Base-by-base conservation (phyloP, 2,329 filamentous ascomycete genomes). In the Trichoderma cornu-damae region DNA sequence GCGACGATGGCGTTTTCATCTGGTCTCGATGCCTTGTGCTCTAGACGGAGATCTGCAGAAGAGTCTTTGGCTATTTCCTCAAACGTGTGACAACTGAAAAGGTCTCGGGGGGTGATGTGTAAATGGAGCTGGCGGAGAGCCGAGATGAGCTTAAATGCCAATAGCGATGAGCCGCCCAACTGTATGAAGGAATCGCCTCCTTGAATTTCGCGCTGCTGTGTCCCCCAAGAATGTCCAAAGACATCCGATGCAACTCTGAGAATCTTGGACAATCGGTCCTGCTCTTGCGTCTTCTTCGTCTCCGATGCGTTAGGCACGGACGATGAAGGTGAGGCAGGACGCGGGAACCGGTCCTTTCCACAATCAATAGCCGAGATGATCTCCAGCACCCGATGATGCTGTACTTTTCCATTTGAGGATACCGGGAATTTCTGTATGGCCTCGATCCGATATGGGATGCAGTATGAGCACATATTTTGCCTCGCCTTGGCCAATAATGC, bases 371-470 rank as follows among this genome's bases (percentile, higher is more conserved):
- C 12, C 11, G 46, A 49, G 20, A 49, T 37, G 3, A 49, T 24
- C n/a, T 49, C 30, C 7, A 49, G 4, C 7, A 58, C 40, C 6
- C 44, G 28, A 9, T 34, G 46, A 11, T 46, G 40, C 42, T 58
- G 56, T 3, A 58, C 12, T n/a, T 58, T 58, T 7, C 56, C 56
- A 28, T 58, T 58, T n/a, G 56, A 47, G 2, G 56, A 58, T 3
- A 42, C 14, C 6, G 56, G 56, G 8, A 58, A 37, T 7, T 26
- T 26, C 6, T 43, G n/a, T 3, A 48, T 12, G 5, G 56, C 32
- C 18, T 58, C 49, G 9, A 58, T 37, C 4, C 49, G 49, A 26
- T 22, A 47, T n/a, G 56, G 56, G 9, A 58, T 32, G 22, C 42
- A 58, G 48, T 54, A 58, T 4, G 49, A 22, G 30, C 49, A 47